Evolutionary conservation across 2,329 filamentous ascomycete species (phyloP).

Genomic region (Paraconiothyrium sp.): DNA sequence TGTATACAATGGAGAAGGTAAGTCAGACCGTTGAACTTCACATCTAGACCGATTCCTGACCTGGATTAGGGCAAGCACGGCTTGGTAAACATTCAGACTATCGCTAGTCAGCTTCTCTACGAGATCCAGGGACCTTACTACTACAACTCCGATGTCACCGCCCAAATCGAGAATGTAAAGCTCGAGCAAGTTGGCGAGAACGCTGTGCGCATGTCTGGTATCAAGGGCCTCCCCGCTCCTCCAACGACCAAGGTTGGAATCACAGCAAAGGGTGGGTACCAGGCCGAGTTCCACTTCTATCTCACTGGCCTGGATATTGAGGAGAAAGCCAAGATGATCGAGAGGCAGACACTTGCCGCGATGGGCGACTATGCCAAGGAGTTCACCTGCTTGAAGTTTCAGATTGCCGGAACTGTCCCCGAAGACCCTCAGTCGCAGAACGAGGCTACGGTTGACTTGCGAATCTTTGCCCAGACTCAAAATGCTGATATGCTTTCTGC

Average conservation of each 20-base stretch:
- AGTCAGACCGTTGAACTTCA: background rate
- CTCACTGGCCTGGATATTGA: conserved; percentile 56
- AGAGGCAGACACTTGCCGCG: conserved; percentile 41
- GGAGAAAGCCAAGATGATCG: conserved; percentile 56
- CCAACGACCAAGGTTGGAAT: conserved; percentile 55
- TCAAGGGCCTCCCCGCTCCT: conserved; percentile 38
- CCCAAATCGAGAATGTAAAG: conserved; percentile 45
- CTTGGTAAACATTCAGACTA: conserved; percentile 45
- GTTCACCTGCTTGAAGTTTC: conserved; percentile 51
- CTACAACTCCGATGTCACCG: conserved; percentile 53
- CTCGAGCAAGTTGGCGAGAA: conserved; percentile 41
- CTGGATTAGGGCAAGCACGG: conserved; percentile 39
- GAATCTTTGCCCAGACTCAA: conserved; percentile 35
- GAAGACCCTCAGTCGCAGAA: conserved; percentile 33
- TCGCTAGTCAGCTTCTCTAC: conserved; percentile 51
- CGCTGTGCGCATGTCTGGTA: conserved; percentile 43
- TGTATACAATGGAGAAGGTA: conserved; percentile 42
- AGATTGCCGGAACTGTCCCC: conserved; percentile 40
- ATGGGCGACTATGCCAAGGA: conserved; percentile 50
- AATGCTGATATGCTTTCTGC: conserved; percentile 29
- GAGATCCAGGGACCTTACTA: conserved; percentile 56
- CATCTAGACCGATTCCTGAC: background rate
- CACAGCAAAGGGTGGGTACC: conserved; percentile 56
- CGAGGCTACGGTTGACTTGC: conserved; percentile 37
- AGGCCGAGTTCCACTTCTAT: conserved; percentile 58